Conservation (phyloP, 768 basidiomycete species). For the Serendipita sp. region DNA sequence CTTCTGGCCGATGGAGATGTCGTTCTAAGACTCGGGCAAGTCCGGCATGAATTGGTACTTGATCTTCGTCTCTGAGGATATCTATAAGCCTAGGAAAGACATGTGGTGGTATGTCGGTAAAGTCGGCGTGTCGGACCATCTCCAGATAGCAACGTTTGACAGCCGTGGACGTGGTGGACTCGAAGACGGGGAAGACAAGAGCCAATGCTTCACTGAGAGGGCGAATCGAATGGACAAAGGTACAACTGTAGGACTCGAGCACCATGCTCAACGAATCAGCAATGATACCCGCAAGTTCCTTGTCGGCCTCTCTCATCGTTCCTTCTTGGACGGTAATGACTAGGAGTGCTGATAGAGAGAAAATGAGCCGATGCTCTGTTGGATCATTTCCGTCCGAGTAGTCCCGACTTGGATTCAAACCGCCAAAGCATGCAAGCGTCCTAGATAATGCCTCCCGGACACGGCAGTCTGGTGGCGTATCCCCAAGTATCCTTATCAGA, state of each 20-base stretch:
- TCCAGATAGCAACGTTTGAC: constrained; percentile 1
- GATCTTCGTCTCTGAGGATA: background rate
- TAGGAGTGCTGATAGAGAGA: background rate
- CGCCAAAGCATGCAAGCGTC: background rate
- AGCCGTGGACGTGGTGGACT: background rate
- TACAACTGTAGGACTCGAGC: background rate
- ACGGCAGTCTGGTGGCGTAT: constrained; percentile 1
- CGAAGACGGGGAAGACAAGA: background rate
- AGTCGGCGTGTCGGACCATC: constrained; percentile 2
- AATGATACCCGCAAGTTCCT: background rate
- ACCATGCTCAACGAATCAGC: background rate
- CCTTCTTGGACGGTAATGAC: background rate
- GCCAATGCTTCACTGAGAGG: background rate
- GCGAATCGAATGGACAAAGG: constrained; percentile 1
- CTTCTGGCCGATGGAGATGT: background rate
- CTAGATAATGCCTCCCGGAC: background rate
- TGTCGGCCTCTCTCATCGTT: background rate
- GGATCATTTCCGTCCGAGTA: constrained; percentile 5
- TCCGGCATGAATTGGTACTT: background rate
- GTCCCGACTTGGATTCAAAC: background rate
- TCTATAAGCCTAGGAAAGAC: background rate
- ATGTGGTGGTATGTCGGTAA: background rate
- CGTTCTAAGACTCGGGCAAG: background rate
- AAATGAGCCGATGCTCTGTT: constrained; percentile 3
- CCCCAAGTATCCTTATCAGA: background rate